Conservation (phyloP, 768 basidiomycete genomes). For the Leccinellum rugosiceps region DNA sequence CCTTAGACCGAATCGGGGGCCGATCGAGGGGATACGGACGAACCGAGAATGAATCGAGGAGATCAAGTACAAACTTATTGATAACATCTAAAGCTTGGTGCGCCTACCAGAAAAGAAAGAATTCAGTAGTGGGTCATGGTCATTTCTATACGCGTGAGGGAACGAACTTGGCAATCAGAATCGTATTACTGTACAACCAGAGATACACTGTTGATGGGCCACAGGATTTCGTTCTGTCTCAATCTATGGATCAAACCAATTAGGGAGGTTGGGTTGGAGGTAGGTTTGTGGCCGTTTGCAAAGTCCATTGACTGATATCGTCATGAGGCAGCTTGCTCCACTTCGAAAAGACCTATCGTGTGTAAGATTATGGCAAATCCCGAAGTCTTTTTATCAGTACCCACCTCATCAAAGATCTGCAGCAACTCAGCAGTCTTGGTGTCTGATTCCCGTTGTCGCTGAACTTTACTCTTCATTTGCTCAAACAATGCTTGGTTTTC, state of each 20-base stretch:
- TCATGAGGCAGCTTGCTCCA: conserved; percentile 60
- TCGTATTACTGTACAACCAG: too few species aligned
- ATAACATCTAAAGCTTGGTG: too few species aligned
- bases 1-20: too few species aligned
- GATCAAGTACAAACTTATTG: too few species aligned
- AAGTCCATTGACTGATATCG: conserved; percentile 53
- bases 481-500: conserved; percentile 49
- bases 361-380: conserved; percentile 5
- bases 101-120: too few species aligned
- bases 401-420: conserved; percentile 52
- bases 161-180: too few species aligned
- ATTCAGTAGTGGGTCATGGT: too few species aligned
- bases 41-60: too few species aligned
- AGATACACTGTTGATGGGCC: not conserved
- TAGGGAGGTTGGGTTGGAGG: conserved; percentile 27
- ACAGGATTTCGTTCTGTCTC: not conserved
- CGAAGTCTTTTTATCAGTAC: conserved; percentile 8
- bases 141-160: too few species aligned
- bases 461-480: conserved; percentile 47
- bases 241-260: not conserved
- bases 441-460: conserved; percentile 45
- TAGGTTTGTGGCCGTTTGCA: conserved; percentile 37
- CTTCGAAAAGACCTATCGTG: conserved; percentile 41
- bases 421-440: conserved; percentile 45
- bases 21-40: too few species aligned